Conservation (phyloP, 2,329 filamentous ascomycete genomes). For the Pseudocercospora macadamiae region DNA sequence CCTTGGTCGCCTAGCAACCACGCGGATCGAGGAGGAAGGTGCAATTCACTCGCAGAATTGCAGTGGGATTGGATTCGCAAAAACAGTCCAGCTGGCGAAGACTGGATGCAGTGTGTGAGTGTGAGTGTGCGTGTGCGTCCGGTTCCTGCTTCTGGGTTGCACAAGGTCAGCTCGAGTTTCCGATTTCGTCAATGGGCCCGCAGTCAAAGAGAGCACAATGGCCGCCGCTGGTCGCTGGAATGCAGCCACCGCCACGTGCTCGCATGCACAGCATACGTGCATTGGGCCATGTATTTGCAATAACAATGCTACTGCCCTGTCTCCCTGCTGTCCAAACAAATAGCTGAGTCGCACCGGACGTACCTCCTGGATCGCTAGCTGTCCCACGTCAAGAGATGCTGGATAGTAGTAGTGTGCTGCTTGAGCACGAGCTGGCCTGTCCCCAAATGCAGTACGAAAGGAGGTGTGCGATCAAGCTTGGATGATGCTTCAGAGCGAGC, state of each 20-base stretch:
- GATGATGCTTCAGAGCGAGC: background rate
- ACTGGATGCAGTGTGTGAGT: background rate
- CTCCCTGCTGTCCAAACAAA: background rate
- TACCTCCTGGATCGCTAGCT: background rate
- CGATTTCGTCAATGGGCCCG: constrained; percentile 19
- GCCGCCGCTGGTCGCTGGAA: constrained; percentile 10
- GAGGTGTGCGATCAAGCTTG: background rate
- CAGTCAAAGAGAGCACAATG: constrained; percentile 15
- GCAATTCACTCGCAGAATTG: constrained; percentile 1
- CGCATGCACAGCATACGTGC: constrained; percentile 20
- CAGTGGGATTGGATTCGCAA: background rate
- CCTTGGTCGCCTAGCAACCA: constrained; percentile 3
- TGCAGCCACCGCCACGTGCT: constrained; percentile 25
- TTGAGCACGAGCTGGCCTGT: background rate
- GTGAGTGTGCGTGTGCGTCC: constrained; percentile 1
- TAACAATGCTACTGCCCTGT: background rate
- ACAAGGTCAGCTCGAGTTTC: constrained; percentile 22
- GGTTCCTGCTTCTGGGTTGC: constrained; percentile 24
- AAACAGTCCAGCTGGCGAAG: too few species aligned
- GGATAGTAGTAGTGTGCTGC: background rate
- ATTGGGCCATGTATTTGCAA: constrained; percentile 15
- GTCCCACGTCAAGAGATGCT: background rate
- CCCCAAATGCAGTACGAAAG: background rate
- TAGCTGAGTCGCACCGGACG: background rate
- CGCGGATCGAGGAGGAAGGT: constrained; percentile 8